phyloP scores from a whole-genome alignment of 2,329 filamentous ascomycete species.

The Chrysosporium keratinophilum region DNA sequence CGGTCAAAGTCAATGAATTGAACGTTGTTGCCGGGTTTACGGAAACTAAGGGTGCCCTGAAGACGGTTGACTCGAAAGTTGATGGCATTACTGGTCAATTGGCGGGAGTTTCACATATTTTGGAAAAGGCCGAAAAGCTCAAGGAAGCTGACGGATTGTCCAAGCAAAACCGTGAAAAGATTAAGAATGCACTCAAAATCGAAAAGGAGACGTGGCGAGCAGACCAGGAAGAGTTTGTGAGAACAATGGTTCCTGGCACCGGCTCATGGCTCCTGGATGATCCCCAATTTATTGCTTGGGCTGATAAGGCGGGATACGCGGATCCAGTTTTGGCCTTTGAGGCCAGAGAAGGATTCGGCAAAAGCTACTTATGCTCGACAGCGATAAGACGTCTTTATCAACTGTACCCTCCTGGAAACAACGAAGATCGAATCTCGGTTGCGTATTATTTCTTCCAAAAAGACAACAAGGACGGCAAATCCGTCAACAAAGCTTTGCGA shows the following conservation, averaged over 20 bases:
- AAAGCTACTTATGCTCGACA: slow-evolving; percentile 15
- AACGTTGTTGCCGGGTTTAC: slow-evolving; percentile 16
- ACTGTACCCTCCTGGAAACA: slow-evolving; percentile 12
- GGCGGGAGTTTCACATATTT: slow-evolving; percentile 9
- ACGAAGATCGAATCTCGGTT: slow-evolving; percentile 11
- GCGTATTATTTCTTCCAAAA: slow-evolving; percentile 17
- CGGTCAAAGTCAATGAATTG: slow-evolving; percentile 20
- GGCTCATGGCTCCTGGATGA: slow-evolving; percentile 15
- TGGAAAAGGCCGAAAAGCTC: slow-evolving; percentile 11
- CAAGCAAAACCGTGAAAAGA: slow-evolving; percentile 13
- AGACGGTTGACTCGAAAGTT: slow-evolving; percentile 13
- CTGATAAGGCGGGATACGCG: slow-evolving; percentile 1
- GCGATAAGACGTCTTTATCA: slow-evolving; percentile 13
- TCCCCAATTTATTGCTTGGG: slow-evolving; percentile 14
- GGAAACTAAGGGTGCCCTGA: slow-evolving; percentile 12
- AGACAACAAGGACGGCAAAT: slow-evolving; percentile 15
- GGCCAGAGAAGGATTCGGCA: slow-evolving; percentile 15
- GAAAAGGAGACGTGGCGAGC: slow-evolving; percentile 15
- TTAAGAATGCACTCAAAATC: slow-evolving; percentile 15
- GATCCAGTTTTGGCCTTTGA: slow-evolving; percentile 14
- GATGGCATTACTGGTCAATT: slow-evolving; percentile 13
- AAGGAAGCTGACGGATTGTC: slow-evolving; percentile 13
- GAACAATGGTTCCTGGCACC: slow-evolving; percentile 11
- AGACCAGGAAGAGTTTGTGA: slow-evolving; percentile 15
- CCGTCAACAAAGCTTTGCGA: slow-evolving; percentile 14